These are phyloP conservation scores for Mycena vulgaris DNA, from an alignment of 768 basidiomycete species.

Conservation along the genomic window DNA sequence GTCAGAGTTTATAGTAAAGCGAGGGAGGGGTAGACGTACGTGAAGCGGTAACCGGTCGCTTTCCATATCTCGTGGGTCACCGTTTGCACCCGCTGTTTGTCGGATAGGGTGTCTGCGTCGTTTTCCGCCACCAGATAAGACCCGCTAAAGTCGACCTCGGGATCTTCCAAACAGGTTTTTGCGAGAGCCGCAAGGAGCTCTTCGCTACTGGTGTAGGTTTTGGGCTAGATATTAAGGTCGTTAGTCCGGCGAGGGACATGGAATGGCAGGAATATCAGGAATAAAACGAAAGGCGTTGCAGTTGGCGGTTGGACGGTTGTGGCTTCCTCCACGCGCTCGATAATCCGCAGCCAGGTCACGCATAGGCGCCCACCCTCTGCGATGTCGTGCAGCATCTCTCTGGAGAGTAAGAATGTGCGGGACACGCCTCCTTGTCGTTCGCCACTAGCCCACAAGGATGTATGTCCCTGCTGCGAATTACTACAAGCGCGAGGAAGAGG, in stretches of 20 bases:
- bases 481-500: no score
- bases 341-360: no score
- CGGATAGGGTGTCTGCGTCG: slow-evolving; percentile 42
- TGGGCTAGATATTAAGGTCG: slow-evolving; percentile 16
- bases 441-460: no score
- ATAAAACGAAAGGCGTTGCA: no score
- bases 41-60: slow-evolving; percentile 65
- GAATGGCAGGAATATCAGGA: no score
- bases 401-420: no score
- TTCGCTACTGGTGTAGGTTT: slow-evolving; percentile 13
- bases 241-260: neutral
- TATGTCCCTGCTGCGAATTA: no score
- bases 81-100: slow-evolving; percentile 60
- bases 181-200: slow-evolving; percentile 29
- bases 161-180: slow-evolving; percentile 37
- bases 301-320: no score
- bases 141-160: slow-evolving; percentile 60
- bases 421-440: no score
- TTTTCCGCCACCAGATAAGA: slow-evolving; percentile 52
- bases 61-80: slow-evolving; percentile 64
- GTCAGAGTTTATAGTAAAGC: slow-evolving; percentile 12
- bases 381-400: no score
- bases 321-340: no score
- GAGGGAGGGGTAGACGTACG: slow-evolving; percentile 50
- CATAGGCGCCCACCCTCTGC: no score